Evolutionary conservation across 352 stramenopile species (phyloP).

Genomic region (Peronosclerospora sorghi): DNA sequence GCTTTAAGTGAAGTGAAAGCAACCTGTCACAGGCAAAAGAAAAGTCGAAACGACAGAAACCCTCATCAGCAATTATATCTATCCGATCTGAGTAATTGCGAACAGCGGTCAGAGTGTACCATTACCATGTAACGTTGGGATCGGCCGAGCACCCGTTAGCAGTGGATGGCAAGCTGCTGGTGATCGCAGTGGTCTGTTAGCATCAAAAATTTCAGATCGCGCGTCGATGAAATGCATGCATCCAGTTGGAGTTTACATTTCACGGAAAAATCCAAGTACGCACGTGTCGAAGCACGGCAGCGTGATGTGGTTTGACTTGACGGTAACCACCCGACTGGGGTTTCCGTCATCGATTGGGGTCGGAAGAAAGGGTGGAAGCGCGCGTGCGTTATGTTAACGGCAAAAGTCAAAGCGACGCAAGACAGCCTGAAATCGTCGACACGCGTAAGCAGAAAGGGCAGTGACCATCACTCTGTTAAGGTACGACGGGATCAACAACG

Average conservation of each 20-base stretch:
- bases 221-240: constrained; percentile 6
- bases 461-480: constrained; percentile 24
- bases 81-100: constrained; percentile 5
- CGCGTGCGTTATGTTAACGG: constrained; percentile 23
- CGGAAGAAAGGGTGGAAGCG: constrained; percentile 22
- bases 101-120: constrained; percentile 21
- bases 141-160: constrained; percentile 1
- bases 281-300: constrained; percentile 10
- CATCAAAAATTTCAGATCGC: constrained; percentile 23
- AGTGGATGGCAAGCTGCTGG: constrained; percentile 12
- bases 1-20: constrained; percentile 9
- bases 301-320: constrained; percentile 20
- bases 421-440: constrained; percentile 26
- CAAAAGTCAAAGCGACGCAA: constrained; percentile 27
- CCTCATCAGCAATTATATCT: constrained; percentile 8
- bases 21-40: constrained; percentile 16
- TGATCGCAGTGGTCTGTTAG: constrained; percentile 11
- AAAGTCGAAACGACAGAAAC: constrained; percentile 25
- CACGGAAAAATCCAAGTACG: constrained; percentile 26
- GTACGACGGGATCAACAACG: constrained; percentile 8
- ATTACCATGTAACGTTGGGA: neutral
- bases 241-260: constrained; percentile 14
- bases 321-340: constrained; percentile 14
- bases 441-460: constrained; percentile 18
- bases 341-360: constrained; percentile 10